Percentiles rank a stretch among this genome's conserved stretches.
These are phyloP conservation scores for Antarctomyces pellizariae DNA, from an alignment of 495 filamentous ascomycete genomes.

Conservation along the genomic window DNA sequence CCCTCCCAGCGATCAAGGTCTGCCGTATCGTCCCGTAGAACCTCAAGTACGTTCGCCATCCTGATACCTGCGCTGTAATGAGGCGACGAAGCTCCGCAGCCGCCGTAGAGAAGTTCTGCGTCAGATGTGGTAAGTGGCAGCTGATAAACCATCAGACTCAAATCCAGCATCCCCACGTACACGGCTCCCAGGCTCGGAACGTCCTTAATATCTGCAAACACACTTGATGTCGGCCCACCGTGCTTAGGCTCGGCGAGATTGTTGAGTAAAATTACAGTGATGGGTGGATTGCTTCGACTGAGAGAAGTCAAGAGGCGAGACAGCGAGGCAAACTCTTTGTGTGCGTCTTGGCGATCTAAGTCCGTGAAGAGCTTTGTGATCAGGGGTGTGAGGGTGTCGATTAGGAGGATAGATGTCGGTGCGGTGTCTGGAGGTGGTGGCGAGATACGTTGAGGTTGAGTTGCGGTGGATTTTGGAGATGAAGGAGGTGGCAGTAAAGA, in stretches of 20 bases:
- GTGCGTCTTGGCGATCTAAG: neutral
- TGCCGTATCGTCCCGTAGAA: neutral
- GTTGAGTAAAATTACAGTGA: too few species aligned
- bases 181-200: constrained; percentile 8
- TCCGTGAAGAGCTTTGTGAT: neutral
- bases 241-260: constrained; percentile 1
- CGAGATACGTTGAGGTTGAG: constrained; percentile 9
- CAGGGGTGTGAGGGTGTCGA: neutral
- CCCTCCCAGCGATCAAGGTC: neutral
- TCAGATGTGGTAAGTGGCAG: constrained; percentile 6
- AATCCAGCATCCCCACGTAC: constrained; percentile 7
- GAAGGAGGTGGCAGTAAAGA: too few species aligned
- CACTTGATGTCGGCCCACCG: neutral
- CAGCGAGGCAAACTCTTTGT: neutral
- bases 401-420: neutral
- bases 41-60: neutral
- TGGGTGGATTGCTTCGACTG: constrained; percentile 1
- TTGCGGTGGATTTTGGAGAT: too few species aligned
- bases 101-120: constrained; percentile 7
- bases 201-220: constrained; percentile 5
- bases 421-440: constrained; percentile 5
- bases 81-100: neutral
- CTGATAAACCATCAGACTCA: constrained; percentile 7
- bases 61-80: neutral
- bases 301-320: neutral